Percentiles rank a stretch among this genome's conserved stretches.
phyloP scores from a whole-genome alignment of 139 green algal species.

The Deuterostichococcus epilithicus region DNA sequence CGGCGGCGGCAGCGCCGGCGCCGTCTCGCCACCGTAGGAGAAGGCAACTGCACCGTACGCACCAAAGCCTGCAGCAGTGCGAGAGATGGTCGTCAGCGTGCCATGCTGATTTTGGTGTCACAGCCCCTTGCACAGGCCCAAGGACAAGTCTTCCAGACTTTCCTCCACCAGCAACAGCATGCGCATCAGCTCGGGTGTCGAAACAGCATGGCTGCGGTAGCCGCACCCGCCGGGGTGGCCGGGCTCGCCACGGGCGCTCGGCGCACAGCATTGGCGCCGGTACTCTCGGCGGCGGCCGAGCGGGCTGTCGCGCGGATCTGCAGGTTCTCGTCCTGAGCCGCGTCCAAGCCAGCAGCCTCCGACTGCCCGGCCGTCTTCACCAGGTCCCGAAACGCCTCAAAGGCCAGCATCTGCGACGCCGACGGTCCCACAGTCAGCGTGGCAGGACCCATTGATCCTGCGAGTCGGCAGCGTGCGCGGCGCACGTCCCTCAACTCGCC shows the following conservation, averaged over 20 bases:
- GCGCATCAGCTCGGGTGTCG: no score
- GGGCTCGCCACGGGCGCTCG: background rate
- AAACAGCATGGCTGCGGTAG: no score
- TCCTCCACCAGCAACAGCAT: no score
- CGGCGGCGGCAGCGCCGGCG: background rate
- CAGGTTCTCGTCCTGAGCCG: slow-evolving; percentile 51
- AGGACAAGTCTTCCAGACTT: no score
- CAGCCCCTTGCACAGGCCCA: no score
- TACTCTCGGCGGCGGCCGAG: slow-evolving; percentile 32
- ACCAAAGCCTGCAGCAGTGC: slow-evolving; percentile 43
- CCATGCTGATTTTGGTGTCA: no score
- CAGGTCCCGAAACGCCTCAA: slow-evolving; percentile 68
- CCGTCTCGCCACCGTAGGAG: slow-evolving; percentile 37
- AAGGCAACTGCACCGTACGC: slow-evolving; percentile 59
- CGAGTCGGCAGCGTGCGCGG: no score
- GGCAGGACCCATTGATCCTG: no score
- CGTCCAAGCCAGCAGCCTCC: slow-evolving; percentile 36
- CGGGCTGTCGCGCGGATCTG: slow-evolving; percentile 42
- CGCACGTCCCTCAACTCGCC: no score
- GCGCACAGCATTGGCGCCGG: background rate
- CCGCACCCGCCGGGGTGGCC: slow-evolving; percentile 2
- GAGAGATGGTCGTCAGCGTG: no score
- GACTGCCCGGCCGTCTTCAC: slow-evolving; percentile 42
- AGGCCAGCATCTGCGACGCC: slow-evolving; percentile 61
- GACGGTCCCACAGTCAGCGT: no score